These are phyloP conservation scores for Phanerochaete sordida DNA, from an alignment of 768 basidiomycete species.

Conservation along the genomic window DNA sequence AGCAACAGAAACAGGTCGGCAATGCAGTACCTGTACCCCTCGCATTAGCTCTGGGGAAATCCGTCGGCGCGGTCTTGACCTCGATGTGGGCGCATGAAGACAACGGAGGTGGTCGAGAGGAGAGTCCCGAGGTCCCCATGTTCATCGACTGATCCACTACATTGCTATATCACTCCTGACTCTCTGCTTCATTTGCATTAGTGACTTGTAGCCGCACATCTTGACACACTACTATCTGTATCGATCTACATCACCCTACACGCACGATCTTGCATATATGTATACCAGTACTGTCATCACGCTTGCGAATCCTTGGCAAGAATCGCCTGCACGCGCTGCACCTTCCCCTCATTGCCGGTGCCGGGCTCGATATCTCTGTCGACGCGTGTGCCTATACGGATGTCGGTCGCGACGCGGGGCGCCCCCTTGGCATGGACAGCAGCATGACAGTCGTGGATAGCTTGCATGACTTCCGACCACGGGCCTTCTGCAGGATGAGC, in stretches of 20 bases:
- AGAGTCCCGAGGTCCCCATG: slow-evolving; percentile 15
- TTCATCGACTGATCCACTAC: not conserved
- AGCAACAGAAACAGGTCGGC: slow-evolving; percentile 78
- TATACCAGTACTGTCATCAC: too few species aligned
- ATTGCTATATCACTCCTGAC: not conserved
- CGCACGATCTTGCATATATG: not conserved
- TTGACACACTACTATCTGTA: not conserved
- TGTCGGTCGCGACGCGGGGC: slow-evolving; percentile 83
- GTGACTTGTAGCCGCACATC: not conserved
- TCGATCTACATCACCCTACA: too few species aligned
- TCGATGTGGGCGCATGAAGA: slow-evolving; percentile 42
- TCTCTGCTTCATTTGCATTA: not conserved
- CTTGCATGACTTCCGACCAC: slow-evolving; percentile 79
- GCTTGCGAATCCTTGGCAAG: slow-evolving; percentile 37
- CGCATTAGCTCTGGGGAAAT: slow-evolving; percentile 55
- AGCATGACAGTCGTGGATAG: slow-evolving; percentile 88
- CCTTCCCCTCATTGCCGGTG: slow-evolving; percentile 75
- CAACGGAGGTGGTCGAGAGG: slow-evolving; percentile 24
- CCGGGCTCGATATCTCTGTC: slow-evolving; percentile 62
- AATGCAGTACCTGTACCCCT: slow-evolving; percentile 77
- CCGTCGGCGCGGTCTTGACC: slow-evolving; percentile 42
- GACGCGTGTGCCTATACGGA: slow-evolving; percentile 89
- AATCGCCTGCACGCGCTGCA: slow-evolving; percentile 78
- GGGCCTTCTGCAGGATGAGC: slow-evolving; percentile 56
- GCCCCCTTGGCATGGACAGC: slow-evolving; percentile 79